A percentile compares a stretch with the other conserved stretches of the same genome.
These are phyloP conservation scores for Coleophoma crateriformis DNA, from an alignment of 2,329 filamentous ascomycete genomes.

Conservation along the genomic window DNA sequence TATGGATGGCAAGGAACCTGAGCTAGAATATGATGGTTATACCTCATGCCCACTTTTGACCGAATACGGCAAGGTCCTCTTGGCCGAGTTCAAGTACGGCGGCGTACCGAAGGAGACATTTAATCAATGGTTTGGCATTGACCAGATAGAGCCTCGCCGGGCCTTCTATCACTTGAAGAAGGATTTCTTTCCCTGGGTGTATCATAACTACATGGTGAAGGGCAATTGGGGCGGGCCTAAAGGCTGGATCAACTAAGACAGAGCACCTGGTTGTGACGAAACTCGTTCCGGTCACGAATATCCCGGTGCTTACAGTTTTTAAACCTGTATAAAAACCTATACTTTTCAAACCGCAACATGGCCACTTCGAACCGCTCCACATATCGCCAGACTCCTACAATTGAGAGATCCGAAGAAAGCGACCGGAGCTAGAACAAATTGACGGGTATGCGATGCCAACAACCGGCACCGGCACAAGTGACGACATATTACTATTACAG, in stretches of 20 bases:
- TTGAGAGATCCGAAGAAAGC: too few relatives aligned
- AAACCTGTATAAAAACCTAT: too few relatives aligned
- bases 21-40: constrained; percentile 46
- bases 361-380: too few relatives aligned
- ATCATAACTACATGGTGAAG: constrained; percentile 53
- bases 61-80: constrained; percentile 56
- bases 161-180: constrained; percentile 60
- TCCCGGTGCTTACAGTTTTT: too few relatives aligned
- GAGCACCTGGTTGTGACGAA: too few relatives aligned
- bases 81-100: constrained; percentile 62
- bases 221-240: constrained; percentile 54
- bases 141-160: constrained; percentile 49
- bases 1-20: constrained; percentile 38
- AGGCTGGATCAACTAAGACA: constrained; percentile 47
- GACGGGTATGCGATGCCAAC: too few relatives aligned
- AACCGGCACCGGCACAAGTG: too few relatives aligned
- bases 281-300: too few relatives aligned
- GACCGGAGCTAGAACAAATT: too few relatives aligned
- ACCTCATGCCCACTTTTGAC: constrained; percentile 49
- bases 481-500: too few relatives aligned
- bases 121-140: constrained; percentile 42
- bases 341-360: too few relatives aligned
- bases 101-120: constrained; percentile 60
- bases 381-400: too few relatives aligned
- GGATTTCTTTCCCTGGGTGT: constrained; percentile 64